Conservation (phyloP, 2,329 filamentous ascomycete species). For the Didymella sp. region DNA sequence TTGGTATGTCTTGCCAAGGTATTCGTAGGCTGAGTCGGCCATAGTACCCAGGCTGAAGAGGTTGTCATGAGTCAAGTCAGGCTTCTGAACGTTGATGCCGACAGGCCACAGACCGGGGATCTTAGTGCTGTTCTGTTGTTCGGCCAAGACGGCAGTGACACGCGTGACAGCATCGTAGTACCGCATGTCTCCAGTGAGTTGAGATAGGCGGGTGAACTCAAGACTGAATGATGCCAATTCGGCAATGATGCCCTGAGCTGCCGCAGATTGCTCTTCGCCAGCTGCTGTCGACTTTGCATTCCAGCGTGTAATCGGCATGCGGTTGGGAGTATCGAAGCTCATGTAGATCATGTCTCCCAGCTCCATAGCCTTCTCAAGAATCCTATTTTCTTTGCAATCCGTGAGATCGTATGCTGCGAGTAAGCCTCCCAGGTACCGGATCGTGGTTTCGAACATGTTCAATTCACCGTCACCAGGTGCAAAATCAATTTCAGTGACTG, state of each 20-base stretch:
- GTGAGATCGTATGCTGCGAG: conserved; percentile 71
- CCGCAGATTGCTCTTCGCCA: conserved; percentile 44
- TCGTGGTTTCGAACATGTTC: conserved; percentile 73
- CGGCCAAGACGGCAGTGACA: conserved; percentile 48
- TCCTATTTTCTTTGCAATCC: conserved; percentile 53
- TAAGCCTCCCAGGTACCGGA: conserved; percentile 73
- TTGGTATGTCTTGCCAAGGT: conserved; percentile 47
- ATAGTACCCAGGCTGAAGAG: conserved; percentile 42
- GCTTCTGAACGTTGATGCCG: conserved; percentile 27
- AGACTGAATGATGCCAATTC: conserved; percentile 54
- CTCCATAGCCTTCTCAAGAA: conserved; percentile 67
- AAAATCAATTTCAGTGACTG: conserved; percentile 66
- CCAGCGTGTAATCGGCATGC: conserved; percentile 61
- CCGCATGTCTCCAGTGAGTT: conserved; percentile 52
- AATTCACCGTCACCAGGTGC: conserved; percentile 54
- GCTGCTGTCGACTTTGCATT: conserved; percentile 24
- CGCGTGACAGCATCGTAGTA: conserved; percentile 54
- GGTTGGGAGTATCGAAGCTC: conserved; percentile 70
- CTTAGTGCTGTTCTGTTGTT: conserved; percentile 49
- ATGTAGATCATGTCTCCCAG: conserved; percentile 68
- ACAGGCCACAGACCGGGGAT: conserved; percentile 55
- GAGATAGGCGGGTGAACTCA: conserved; percentile 54
- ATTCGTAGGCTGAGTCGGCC: conserved; percentile 43
- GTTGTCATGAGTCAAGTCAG: conserved; percentile 50
- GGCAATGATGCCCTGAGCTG: conserved; percentile 48